Base-by-base conservation (phyloP, 2,329 filamentous ascomycete species). In the Elsinoe fawcettii region DNA sequence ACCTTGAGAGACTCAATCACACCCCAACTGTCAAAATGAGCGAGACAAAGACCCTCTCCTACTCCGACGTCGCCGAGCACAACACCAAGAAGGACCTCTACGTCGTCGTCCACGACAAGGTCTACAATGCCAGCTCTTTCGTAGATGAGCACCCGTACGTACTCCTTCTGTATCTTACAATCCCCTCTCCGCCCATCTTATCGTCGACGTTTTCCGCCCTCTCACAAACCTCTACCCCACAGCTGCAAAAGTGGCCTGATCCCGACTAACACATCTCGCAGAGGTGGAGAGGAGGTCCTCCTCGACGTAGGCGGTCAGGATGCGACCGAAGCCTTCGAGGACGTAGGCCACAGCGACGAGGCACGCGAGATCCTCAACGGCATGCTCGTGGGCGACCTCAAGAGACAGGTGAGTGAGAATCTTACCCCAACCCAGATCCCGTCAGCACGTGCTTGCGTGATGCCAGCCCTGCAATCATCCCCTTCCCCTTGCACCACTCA, bases 331-430 rank as follows among this genome's bases (percentile, higher is more conserved):
- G 92, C 93, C 61, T 99, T 99, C 72, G 93, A 99, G 79, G 93
- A 99, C 75, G 93, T 99, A 69, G 93, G 93, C 70, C 93, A 99
- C 86, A 95, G 88, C 68, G 93, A 99, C 75, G 93, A 99, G 80
- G 93, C 93, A 65, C 87, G 93, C 65, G 92, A 97, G 79, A 92
- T 95, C 65, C 84, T 99, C 58, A 84, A 87, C 30, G 82, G 83
- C 68, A 78, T 95, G 63, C 75, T 84, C 55, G 80, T 93, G 64
- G 91, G 89, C 63, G 79, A 71, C 36, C 75, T 96, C 72, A 95
- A 95, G 84, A 83, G 89, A 73, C 72, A 82, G 79, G 89, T 95
- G 81, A 68, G 84, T 37, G 5, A 14, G 34, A 14, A 71, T 25
- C 47, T 51, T 46, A 43, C 41, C 54, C 47, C 46, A 34, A 51